phyloP scores from a whole-genome alignment of 2,329 filamentous ascomycete species.

The Ascochyta lentis region DNA sequence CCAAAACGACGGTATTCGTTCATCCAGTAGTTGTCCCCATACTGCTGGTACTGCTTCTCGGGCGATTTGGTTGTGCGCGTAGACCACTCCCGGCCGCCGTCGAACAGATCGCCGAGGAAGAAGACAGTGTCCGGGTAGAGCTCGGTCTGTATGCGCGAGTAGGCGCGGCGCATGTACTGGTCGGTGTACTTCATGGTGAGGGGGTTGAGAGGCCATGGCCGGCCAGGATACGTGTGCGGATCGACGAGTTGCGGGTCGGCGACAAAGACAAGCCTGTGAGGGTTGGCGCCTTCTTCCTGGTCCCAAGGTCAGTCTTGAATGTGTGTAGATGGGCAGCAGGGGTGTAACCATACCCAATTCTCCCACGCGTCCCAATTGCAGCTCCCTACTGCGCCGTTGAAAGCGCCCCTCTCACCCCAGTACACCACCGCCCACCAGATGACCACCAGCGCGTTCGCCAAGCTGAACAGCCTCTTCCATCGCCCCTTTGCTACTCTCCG shows the following conservation, averaged over 20 bases:
- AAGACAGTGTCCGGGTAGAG: conserved; percentile 86
- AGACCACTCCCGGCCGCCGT: conserved; percentile 94
- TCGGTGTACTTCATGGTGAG: conserved; percentile 79
- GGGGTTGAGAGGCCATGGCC: conserved; percentile 73
- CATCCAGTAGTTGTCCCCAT: conserved; percentile 84
- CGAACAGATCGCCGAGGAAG: conserved; percentile 93
- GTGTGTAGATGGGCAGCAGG: neutral
- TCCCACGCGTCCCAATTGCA: conserved; percentile 93
- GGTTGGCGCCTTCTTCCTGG: conserved; percentile 77
- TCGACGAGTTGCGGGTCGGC: conserved; percentile 93
- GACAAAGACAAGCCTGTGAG: conserved; percentile 83
- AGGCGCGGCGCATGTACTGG: conserved; percentile 85
- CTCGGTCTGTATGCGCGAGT: conserved; percentile 75
- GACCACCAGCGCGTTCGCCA: conserved; percentile 62
- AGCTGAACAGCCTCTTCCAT: conserved; percentile 32
- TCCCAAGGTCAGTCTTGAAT: conserved; percentile 17
- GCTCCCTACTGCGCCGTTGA: conserved; percentile 70
- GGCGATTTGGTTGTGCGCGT: conserved; percentile 63
- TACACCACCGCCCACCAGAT: conserved; percentile 80
- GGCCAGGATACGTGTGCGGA: conserved; percentile 90
- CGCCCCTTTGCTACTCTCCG: conserved; percentile 19
- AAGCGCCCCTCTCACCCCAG: conserved; percentile 85
- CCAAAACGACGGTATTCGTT: conserved; percentile 85
- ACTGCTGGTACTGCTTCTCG: conserved; percentile 74
- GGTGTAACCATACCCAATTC: conserved; percentile 71